phyloP scores from a whole-genome alignment of 2,329 filamentous ascomycete genomes.

The Ophiosphaerella korrae region DNA sequence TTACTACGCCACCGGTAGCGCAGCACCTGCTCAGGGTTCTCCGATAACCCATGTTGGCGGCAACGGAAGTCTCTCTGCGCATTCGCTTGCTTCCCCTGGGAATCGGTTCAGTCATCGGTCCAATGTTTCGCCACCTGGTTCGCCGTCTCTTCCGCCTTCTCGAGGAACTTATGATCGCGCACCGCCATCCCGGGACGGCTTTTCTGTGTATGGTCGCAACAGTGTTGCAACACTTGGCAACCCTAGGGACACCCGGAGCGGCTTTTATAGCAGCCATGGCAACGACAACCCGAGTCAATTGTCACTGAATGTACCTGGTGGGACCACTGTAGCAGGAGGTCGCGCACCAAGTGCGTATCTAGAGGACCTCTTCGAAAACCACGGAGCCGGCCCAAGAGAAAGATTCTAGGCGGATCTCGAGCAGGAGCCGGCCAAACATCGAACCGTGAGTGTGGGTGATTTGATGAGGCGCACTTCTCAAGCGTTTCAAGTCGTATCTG shows the following conservation, averaged over 20 bases:
- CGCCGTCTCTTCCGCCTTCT: constrained; percentile 43
- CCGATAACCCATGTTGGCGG: constrained; percentile 53
- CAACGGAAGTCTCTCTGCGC: constrained; percentile 38
- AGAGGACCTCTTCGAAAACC: constrained; percentile 85
- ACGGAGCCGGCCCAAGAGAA: constrained; percentile 51
- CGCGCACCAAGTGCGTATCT: constrained; percentile 87
- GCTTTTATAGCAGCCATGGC: constrained; percentile 35
- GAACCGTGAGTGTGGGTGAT: constrained; percentile 3
- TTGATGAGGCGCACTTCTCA: background rate
- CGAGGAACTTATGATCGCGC: constrained; percentile 42
- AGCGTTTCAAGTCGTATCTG: constrained; percentile 2
- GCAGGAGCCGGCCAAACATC: constrained; percentile 10
- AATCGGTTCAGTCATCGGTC: constrained; percentile 42
- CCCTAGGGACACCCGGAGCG: constrained; percentile 39
- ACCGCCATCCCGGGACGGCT: constrained; percentile 39
- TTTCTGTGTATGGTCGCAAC: constrained; percentile 43
- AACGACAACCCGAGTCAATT: constrained; percentile 66
- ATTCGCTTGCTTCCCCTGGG: constrained; percentile 35
- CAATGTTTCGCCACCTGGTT: constrained; percentile 41
- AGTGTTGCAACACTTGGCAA: constrained; percentile 43
- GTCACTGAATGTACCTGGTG: constrained; percentile 63
- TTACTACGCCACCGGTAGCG: constrained; percentile 79
- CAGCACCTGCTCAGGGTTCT: constrained; percentile 50
- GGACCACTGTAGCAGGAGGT: constrained; percentile 58
- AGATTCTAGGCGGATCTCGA: constrained; percentile 37